Evolutionary conservation across 148 eudicot species (phyloP).

Genomic region (Limonium bicolor): DNA sequence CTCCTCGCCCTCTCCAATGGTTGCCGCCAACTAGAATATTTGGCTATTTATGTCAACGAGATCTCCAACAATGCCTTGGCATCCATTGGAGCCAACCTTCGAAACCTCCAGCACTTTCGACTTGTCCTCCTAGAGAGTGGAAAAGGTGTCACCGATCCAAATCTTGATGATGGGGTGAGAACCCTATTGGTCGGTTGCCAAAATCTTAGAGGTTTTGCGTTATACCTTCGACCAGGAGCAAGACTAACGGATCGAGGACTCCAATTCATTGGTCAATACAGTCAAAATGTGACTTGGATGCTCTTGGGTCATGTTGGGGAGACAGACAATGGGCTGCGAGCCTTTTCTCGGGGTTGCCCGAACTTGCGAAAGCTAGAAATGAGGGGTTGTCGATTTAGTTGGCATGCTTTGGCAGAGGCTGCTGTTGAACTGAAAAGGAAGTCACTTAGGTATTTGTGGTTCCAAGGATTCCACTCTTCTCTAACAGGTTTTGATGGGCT

Average conservation of each 20-base stretch:
- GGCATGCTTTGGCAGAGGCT: conserved; percentile 52
- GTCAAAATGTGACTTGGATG: conserved; percentile 86
- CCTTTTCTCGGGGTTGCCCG: conserved; percentile 76
- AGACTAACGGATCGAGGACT: conserved; percentile 75
- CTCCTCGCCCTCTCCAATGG: conserved; percentile 61
- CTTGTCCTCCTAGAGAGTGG: conserved; percentile 71
- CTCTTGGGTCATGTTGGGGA: conserved; percentile 73
- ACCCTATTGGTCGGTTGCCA: conserved; percentile 61
- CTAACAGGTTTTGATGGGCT: conserved; percentile 29
- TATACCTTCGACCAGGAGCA: conserved; percentile 73
- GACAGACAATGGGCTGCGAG: conserved; percentile 68
- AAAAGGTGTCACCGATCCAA: conserved; percentile 55
- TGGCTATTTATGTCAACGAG: conserved; percentile 75
- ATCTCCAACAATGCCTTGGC: conserved; percentile 68
- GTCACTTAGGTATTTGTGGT: conserved; percentile 87
- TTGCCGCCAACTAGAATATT: conserved; percentile 59
- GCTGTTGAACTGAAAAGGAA: conserved; percentile 26
- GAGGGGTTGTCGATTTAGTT: conserved; percentile 79
- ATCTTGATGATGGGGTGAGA: conserved; percentile 83
- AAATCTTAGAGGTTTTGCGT: conserved; percentile 59
- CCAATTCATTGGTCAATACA: conserved; percentile 46
- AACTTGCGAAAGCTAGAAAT: conserved; percentile 70
- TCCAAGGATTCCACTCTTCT: conserved; percentile 66
- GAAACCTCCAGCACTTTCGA: conserved; percentile 59
- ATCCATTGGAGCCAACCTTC: conserved; percentile 40